These are phyloP conservation scores for Hypoxylon sp. DNA, from an alignment of 2,329 filamentous ascomycete genomes.

Conservation along the genomic window DNA sequence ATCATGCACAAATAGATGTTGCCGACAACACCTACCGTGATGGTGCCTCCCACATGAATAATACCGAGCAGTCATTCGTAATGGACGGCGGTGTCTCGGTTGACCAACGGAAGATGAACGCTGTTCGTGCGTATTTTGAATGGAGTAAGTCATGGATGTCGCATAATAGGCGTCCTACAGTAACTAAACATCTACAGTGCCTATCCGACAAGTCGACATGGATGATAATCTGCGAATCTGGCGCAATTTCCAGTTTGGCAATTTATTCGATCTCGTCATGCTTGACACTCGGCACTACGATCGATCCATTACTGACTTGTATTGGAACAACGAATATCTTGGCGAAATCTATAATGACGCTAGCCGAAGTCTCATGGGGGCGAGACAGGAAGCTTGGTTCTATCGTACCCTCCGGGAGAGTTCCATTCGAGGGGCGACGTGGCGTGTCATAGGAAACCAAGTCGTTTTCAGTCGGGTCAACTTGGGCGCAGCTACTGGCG, in stretches of 20 bases:
- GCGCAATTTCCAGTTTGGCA: constrained; percentile 75
- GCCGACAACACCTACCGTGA: constrained; percentile 76
- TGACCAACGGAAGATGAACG: constrained; percentile 80
- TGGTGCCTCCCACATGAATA: constrained; percentile 72
- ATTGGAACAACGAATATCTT: constrained; percentile 75
- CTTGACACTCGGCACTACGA: constrained; percentile 79
- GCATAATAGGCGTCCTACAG: constrained; percentile 11
- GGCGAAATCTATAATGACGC: constrained; percentile 69
- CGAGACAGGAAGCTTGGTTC: constrained; percentile 81
- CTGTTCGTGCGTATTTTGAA: constrained; percentile 78
- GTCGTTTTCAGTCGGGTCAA: constrained; percentile 70
- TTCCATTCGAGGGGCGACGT: constrained; percentile 72
- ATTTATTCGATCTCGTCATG: constrained; percentile 76
- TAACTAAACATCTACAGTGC: constrained; percentile 55
- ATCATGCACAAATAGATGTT: constrained; percentile 61
- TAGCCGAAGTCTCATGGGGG: constrained; percentile 78
- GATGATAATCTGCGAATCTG: constrained; percentile 79
- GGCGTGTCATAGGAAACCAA: constrained; percentile 80
- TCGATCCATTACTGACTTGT: constrained; percentile 73
- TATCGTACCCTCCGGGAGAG: constrained; percentile 71
- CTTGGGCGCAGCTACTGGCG: constrained; percentile 50
- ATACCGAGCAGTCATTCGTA: constrained; percentile 76
- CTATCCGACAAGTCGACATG: constrained; percentile 72
- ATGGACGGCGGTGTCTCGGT: constrained; percentile 73
- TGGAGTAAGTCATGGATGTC: constrained; percentile 67